Evolutionary conservation across 1,139 yeast species (phyloP), one percentile per base, ranked within the genome.

Genomic region (Debaryomyces singareniensis): DNA sequence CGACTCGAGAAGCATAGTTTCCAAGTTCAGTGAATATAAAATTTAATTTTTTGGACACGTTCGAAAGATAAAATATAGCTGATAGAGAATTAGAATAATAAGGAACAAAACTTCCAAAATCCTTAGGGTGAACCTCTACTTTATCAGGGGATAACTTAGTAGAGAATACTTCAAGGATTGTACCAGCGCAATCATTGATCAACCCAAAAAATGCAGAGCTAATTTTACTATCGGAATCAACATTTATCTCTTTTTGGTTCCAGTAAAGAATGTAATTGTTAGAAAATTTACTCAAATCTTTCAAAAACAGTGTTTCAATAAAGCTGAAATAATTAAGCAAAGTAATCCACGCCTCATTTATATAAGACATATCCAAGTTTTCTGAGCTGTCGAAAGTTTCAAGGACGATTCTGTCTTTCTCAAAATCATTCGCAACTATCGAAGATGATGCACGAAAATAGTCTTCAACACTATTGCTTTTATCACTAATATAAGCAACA

Each of bases 341-440:
- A 2, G 66, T 61, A 30, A 66, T 49, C 73, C 73, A 67, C 1
- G 71, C 55, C 42, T 67, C 73, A 42, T 61, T 67, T 26, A 66
- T 54, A 21, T 65, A 53, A 13, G 71, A 61, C 28, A 65, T 49
- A 38, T 67, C 73, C 32, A 67, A 47, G 32, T 61, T 61, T 29
- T 66, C 72, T 39, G 58, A 53, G 38, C 54, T 55, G 25, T 57
- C 60, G 36, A 62, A 66, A 2, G 62, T 53, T 26, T 59, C 67
- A 15, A 53, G 34, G 7, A 61, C 53, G 3, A 57, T 44, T 12
- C 38, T 37, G 25, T 59, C 60, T 24, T 50, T 44, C 18, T 58
- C 63, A 11, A 52, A 48, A 18, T 42, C 42, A 16, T 52, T 51
- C 3, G 52, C 37, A 1, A 52, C 35, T 3, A 53, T 40, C 0